Conservation (phyloP, 495 filamentous ascomycete genomes). For the Bryoglossum gracile region DNA sequence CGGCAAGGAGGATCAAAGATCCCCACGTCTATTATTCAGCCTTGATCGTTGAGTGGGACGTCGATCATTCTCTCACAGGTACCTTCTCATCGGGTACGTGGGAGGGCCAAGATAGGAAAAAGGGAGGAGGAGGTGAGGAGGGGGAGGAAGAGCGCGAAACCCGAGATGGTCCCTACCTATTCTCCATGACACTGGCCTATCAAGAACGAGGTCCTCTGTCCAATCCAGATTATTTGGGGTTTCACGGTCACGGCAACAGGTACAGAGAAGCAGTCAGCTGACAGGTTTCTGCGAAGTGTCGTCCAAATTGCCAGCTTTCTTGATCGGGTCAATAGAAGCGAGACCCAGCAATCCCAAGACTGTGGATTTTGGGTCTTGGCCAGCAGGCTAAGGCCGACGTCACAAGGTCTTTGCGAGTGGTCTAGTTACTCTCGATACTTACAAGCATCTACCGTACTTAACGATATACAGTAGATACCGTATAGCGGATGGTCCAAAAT, state of each 20-base stretch:
- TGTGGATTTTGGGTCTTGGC: conserved; percentile 12
- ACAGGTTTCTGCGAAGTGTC: not conserved
- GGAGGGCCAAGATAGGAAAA: conserved; percentile 6
- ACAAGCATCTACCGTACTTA: too few relatives aligned
- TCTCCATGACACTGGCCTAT: too few relatives aligned
- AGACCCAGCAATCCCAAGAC: conserved; percentile 12
- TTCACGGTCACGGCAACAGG: not conserved
- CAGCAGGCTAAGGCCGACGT: not conserved
- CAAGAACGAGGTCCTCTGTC: too few relatives aligned
- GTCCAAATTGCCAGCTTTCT: conserved; percentile 2
- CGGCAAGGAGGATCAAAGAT: conserved; percentile 1
- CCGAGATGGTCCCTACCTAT: too few relatives aligned
- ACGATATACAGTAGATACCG: too few relatives aligned
- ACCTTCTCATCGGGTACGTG: conserved; percentile 6
- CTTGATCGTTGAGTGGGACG: conserved; percentile 15
- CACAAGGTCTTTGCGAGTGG: too few relatives aligned
- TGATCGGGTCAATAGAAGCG: conserved; percentile 16
- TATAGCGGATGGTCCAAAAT: too few relatives aligned
- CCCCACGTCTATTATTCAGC: conserved; percentile 7
- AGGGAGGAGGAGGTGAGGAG: not conserved
- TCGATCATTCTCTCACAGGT: conserved; percentile 15
- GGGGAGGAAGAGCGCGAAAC: too few relatives aligned
- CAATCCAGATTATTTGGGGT: too few relatives aligned
- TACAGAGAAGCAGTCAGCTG: not conserved
- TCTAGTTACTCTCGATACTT: too few relatives aligned